Base-by-base conservation (phyloP, 768 basidiomycete species). In the Rhodotorula paludigena region DNA sequence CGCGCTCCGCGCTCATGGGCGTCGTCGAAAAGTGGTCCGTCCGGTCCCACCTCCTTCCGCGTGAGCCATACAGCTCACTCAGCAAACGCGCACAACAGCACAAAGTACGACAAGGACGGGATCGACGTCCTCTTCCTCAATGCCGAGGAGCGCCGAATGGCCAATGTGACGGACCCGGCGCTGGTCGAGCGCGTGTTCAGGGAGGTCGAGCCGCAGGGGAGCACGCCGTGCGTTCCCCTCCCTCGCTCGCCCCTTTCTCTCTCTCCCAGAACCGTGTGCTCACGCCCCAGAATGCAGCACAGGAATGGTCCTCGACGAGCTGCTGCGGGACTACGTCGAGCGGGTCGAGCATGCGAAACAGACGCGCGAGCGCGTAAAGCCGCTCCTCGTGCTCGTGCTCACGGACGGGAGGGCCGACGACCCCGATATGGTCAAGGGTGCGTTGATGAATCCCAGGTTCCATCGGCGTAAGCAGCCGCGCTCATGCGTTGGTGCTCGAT, bases 331-430 rank as follows among this genome's bases (percentile, higher is more conserved):
- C 10, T 75, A 75, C 44, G 57, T 75, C 42, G 69, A 71, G 36
- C 25, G 25, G 9, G 48, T 58, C 44, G 74, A 75, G 55, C 42
- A 63, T 21, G 66, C 69, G 3, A 73, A 70, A 44, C 23, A 21
- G 35, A 41, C 45, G 0, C 51, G 45, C 32, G 32, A 32, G 16
- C 55, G 54, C 52, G 65, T 73, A 36, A 75, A 75, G 60, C 72
- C 72, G 12, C 28, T 75, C 21, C 69, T 73, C 48, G 32, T 75
- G 5, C 60, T 75, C 23, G 47, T 64, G 39, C 25, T 74, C 30
- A 74, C 74, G 7, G 74, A 73, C 47, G 73, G 73, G 2, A 44
- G 62, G 14, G 69, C 66, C 14, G 68, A 69, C 45, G 72, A 70
- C 30, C 64, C 72, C 5, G 68, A 67, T 39, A 47, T 60, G 41